These are phyloP conservation scores for Amaranthus cruentus DNA, from an alignment of 148 eudicot species.

Conservation along the genomic window DNA sequence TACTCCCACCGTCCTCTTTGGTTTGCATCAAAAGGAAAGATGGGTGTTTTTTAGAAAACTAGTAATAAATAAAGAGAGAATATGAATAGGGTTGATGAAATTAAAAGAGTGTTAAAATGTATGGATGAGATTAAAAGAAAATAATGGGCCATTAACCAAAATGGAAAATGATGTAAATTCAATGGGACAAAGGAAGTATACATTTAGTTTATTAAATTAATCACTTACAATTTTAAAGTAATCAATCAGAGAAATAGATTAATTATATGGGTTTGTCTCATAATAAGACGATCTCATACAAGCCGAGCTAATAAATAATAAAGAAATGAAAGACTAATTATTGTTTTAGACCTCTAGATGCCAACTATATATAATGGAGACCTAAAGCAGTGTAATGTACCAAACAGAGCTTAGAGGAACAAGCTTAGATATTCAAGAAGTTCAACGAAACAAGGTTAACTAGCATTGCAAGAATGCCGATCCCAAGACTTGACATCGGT, in stretches of 20 bases:
- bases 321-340: background rate
- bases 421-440: background rate
- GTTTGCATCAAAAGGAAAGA: no score
- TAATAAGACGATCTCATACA: no score
- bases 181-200: no score
- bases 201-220: no score
- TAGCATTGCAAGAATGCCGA: conserved; percentile 37
- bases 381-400: conserved; percentile 17
- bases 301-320: no score
- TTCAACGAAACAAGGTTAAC: background rate
- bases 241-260: background rate
- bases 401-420: conserved; percentile 21
- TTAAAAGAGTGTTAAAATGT: no score
- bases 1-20: no score
- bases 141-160: no score
- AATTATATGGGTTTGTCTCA: no score
- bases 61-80: background rate
- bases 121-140: no score
- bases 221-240: background rate
- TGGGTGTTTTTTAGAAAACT: background rate
- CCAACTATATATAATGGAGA: conserved; percentile 26
- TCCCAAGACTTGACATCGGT: conserved; percentile 50
- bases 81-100: no score
- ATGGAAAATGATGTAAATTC: no score
- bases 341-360: background rate